phyloP scores from a whole-genome alignment of 2,329 filamentous ascomycete genomes.

The Botrytis deweyae region DNA sequence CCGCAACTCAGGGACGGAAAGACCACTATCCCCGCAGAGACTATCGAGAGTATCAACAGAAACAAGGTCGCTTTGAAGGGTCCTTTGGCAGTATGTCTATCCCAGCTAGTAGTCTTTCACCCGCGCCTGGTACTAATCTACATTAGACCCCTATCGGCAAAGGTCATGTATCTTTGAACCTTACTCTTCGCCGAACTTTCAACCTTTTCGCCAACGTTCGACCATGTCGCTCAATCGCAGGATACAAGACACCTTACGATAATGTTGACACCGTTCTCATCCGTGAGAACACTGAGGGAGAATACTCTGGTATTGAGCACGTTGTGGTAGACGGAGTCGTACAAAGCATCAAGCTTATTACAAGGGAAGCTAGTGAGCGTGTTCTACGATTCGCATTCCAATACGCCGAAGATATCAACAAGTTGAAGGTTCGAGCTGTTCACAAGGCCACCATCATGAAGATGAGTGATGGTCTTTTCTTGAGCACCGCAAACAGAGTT shows the following conservation, averaged over 20 bases:
- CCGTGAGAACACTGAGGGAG: constrained; percentile 99
- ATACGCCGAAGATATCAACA: constrained; percentile 88
- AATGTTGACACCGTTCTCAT: constrained; percentile 96
- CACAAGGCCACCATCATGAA: constrained; percentile 99
- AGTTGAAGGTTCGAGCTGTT: constrained; percentile 94
- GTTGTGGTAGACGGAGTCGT: constrained; percentile 96
- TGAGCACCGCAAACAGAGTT: constrained; percentile 79
- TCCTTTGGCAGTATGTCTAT: constrained; percentile 75
- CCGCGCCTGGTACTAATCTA: constrained; percentile 24
- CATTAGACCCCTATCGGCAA: constrained; percentile 88
- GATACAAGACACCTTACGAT: constrained; percentile 98
- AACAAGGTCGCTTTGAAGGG: constrained; percentile 99
- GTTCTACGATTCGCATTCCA: constrained; percentile 98
- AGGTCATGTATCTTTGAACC: constrained; percentile 97
- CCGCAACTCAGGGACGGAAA: constrained; percentile 91
- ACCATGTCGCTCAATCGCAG: constrained; percentile 93
- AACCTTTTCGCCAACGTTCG: constrained; percentile 99
- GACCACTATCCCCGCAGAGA: constrained; percentile 88
- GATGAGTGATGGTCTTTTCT: constrained; percentile 98
- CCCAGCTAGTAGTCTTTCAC: constrained; percentile 24
- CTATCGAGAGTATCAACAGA: constrained; percentile 88
- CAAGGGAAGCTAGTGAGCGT: constrained; percentile 87
- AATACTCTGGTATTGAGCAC: constrained; percentile 99
- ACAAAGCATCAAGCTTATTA: constrained; percentile 99
- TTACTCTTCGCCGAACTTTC: constrained; percentile 97